phyloP scores from a whole-genome alignment of 371 early-diverging fungal species.

The Saksenaea vasiformis region DNA sequence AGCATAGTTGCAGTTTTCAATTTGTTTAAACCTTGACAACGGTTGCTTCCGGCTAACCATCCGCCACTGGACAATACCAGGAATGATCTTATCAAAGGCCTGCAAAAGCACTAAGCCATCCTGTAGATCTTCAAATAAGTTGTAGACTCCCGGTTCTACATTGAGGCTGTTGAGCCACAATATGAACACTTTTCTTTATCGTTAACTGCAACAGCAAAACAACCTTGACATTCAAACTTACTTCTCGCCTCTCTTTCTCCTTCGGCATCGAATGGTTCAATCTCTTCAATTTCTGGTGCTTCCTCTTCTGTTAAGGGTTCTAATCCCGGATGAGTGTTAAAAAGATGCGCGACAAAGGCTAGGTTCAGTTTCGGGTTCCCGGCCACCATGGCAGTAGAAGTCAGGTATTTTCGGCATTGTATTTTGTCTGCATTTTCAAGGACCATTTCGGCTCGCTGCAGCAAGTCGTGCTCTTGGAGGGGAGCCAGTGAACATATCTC shows the following conservation, averaged over 20 bases:
- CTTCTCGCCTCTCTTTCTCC: constrained; percentile 90
- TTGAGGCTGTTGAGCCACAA: constrained; percentile 92
- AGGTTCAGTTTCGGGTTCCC: constrained; percentile 93
- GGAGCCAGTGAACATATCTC: constrained; percentile 75
- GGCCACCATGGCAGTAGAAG: constrained; percentile 83
- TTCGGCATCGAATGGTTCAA: constrained; percentile 82
- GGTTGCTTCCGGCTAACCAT: constrained; percentile 73
- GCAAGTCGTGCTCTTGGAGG: constrained; percentile 70
- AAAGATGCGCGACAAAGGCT: constrained; percentile 90
- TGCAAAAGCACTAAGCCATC: constrained; percentile 82
- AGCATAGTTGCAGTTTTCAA: constrained; percentile 93
- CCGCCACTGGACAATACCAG: constrained; percentile 87
- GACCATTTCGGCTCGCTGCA: constrained; percentile 80
- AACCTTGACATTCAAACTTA: constrained; percentile 6
- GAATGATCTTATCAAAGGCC: constrained; percentile 87
- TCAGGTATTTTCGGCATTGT: constrained; percentile 87
- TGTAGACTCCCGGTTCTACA: constrained; percentile 91
- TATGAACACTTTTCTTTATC: constrained; percentile 63
- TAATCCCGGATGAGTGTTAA: constrained; percentile 90
- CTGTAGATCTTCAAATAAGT: constrained; percentile 76
- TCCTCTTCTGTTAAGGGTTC: constrained; percentile 82
- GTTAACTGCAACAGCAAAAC: background rate
- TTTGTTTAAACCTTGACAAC: constrained; percentile 84
- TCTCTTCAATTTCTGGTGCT: constrained; percentile 79
- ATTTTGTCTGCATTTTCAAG: constrained; percentile 85